Base-by-base conservation (phyloP, 2,329 filamentous ascomycete genomes). In the Cladosporium sp. region DNA sequence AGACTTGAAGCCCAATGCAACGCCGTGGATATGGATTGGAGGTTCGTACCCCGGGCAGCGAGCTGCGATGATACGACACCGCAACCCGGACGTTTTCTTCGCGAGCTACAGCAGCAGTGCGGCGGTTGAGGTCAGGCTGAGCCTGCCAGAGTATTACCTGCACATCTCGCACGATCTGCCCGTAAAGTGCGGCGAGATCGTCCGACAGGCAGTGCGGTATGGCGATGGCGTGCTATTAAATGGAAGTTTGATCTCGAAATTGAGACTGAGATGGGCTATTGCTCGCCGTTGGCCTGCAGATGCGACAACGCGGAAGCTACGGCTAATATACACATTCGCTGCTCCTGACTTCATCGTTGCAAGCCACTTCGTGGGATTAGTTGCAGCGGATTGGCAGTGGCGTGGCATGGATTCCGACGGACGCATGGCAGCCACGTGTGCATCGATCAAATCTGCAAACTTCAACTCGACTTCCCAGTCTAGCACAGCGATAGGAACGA, bases 21-120 rank as follows among this genome's bases (percentile, higher is more conserved):
- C 71, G 1, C 69, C 71, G 7, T 72, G 71, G 70, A 65, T 73
- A 24, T 71, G 64, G 66, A 41, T 72, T 7, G 71, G 70, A 14
- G 70, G 70, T 6, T 67, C 65, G 15, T 71, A 73, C 59, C 68
- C 71, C 12, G 71, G 70, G 32, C 66, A 68, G 41, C 65, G 69
- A 7, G 70, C 58, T 24, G 70, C 68, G 7, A 58, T 67, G 41
- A 67, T 69, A 44, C 67, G 71, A 12, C 66, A 70, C 4, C 65
- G 69, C 1, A 72, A 70, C 51, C 71, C 71, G 1, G 71, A 71
- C 49, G 69, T 66, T 2, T 70, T 70, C 49, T 71, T 65, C 59
- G 71, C 70, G 14, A 63, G 60, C 26, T 73, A 68, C 67, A 68
- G 70, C 15, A 67, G 66, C 15, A 68, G 66, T 49, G 71, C 70